Conservation (phyloP, 805 yeast species). For the Candida caryicola region DNA sequence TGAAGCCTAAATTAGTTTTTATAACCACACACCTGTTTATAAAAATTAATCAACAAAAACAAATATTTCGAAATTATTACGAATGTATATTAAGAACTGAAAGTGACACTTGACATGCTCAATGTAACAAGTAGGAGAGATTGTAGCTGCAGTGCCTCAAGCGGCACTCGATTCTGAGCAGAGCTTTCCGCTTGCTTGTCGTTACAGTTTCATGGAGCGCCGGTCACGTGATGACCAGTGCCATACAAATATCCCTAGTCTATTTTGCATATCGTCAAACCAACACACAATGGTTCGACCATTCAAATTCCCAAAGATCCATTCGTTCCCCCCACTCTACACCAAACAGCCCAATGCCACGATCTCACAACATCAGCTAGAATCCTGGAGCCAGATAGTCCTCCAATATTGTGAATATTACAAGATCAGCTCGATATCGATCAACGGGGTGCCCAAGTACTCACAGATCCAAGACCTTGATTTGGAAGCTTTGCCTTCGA, state of each 20-base stretch:
- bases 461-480: constrained; percentile 22
- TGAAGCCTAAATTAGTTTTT: constrained; percentile 75
- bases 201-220: no score
- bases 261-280: no score
- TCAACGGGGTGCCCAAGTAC: constrained; percentile 28
- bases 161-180: no score
- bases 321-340: constrained; percentile 82
- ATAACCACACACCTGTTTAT: constrained; percentile 8
- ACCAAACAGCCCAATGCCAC: constrained; percentile 85
- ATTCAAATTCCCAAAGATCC: constrained; percentile 42
- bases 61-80: constrained; percentile 6
- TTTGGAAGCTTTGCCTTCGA: constrained; percentile 22
- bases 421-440: constrained; percentile 34
- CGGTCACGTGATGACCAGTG: no score
- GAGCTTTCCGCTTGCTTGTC: no score
- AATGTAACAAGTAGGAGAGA: no score
- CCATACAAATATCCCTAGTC: no score
- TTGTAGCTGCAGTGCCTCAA: no score
- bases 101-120: no score
- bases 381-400: constrained; percentile 72
- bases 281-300: neutral
- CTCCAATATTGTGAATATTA: constrained; percentile 57
- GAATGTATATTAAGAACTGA: neutral
- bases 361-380: constrained; percentile 71
- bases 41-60: constrained; percentile 11